Evolutionary conservation across 306 rosid species (phyloP), one percentile per base, ranked within the genome.

Genomic region (Cicer judaicum): DNA sequence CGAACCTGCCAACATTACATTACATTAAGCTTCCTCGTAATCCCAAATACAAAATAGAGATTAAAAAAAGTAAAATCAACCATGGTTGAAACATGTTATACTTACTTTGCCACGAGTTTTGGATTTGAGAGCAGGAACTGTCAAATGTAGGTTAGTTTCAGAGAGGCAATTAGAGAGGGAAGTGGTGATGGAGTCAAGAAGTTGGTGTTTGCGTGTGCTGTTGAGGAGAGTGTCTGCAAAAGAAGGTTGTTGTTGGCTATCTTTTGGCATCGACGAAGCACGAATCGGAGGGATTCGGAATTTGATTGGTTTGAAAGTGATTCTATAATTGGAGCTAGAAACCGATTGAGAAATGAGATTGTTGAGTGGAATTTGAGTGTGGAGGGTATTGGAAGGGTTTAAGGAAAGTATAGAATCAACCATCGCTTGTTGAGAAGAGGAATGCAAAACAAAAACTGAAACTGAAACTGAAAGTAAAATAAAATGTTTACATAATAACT

Each of bases 41-140:
- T 59, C 18, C 9, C 4, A 64, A 39, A 1, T 8, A 56, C 40
- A 53, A 9, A 64, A 14, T 2, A 53, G 12, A 8, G 6, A 16
- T 2, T 16, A 49, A 49, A 49, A 49, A 19, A 19, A 19, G 21
- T 19, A 19, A 19, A 19, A 11, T 10, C 34, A 61, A 1, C 2
- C 2, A 39, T 0, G 55, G 5, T 18, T 53, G 29, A 16, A 10
- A 24, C 9, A 70, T 24, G 47, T 53, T 14, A 74, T 24, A 9
- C 61, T 54, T 81, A 94, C 97, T 89, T 94, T 94, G 83, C 98
- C 98, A 48, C 95, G 87, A 72, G 72, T 90, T 88, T 91, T 94
- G 77, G 96, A 90, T 10, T 75, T 81, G 83, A 94, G 89, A 56
- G 85, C 90, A 13, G 98, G 96, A 84, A 94, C 89, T 0, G 95